Conservation (phyloP, 768 basidiomycete genomes). For the Cystofilobasidium capitatum region DNA sequence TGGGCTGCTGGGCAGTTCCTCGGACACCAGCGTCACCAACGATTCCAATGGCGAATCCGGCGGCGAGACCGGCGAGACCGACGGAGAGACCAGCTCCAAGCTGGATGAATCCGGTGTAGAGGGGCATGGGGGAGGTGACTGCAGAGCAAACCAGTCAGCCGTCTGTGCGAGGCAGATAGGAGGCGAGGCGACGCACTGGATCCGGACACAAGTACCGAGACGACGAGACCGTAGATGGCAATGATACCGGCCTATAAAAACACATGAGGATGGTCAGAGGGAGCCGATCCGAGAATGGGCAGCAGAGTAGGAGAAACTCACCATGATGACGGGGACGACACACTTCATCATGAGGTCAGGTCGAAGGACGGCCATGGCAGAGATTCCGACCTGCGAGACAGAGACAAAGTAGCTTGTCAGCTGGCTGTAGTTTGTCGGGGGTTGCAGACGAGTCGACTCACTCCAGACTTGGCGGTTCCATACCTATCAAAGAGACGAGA, state of each 20-base stretch:
- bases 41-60: slow-evolving; percentile 59
- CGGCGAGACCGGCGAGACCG: slow-evolving; percentile 63
- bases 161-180: neutral
- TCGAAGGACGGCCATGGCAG: slow-evolving; percentile 93
- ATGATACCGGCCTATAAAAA: slow-evolving; percentile 97
- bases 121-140: slow-evolving; percentile 72
- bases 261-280: slow-evolving; percentile 40
- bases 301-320: neutral
- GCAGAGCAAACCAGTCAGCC: too few relatives aligned
- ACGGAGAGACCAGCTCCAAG: slow-evolving; percentile 88
- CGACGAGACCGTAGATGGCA: slow-evolving; percentile 86
- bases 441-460: slow-evolving; percentile 30
- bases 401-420: neutral
- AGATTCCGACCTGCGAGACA: slow-evolving; percentile 53
- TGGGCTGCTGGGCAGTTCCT: slow-evolving; percentile 91
- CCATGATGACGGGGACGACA: slow-evolving; percentile 94
- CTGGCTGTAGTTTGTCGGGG: too few relatives aligned
- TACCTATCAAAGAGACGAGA: slow-evolving; percentile 50
- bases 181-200: slow-evolving; percentile 53
- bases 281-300: neutral
- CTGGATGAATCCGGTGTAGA: slow-evolving; percentile 87
- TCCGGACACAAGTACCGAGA: slow-evolving; percentile 89
- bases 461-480: slow-evolving; percentile 98
- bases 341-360: slow-evolving; percentile 85
- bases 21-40: slow-evolving; percentile 98